A percentile compares a stretch with the other conserved stretches of the same genome.
phyloP scores from a whole-genome alignment of 1,139 yeast species.

The Blastobotrys niveus region DNA sequence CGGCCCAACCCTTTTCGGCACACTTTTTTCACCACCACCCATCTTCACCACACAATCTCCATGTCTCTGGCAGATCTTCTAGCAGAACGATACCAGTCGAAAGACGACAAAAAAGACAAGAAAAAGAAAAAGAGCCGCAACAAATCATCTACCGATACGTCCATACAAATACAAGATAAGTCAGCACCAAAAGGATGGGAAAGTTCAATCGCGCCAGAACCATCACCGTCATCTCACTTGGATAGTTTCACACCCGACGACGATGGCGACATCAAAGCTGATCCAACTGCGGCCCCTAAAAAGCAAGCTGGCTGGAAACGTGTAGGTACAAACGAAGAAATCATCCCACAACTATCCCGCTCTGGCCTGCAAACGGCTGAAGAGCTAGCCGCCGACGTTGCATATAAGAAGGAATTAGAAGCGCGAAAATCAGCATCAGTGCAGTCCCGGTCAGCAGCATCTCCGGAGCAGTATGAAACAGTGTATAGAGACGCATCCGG shows the following conservation, averaged over 20 bases:
- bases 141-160: too few species aligned
- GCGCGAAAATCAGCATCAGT: not conserved
- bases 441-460: slow-evolving; percentile 17
- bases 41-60: too few species aligned
- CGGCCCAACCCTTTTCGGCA: too few species aligned
- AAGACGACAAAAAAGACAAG: slow-evolving; percentile 22
- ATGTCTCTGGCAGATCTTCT: slow-evolving; percentile 51
- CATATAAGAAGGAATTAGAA: slow-evolving; percentile 14
- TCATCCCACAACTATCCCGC: not conserved
- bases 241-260: slow-evolving; percentile 10
- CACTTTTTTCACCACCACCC: too few species aligned
- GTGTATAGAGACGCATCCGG: slow-evolving; percentile 60
- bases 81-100: slow-evolving; percentile 41
- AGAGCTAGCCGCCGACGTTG: slow-evolving; percentile 36
- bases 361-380: slow-evolving; percentile 43
- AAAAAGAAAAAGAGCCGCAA: not conserved
- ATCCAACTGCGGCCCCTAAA: slow-evolving; percentile 9
- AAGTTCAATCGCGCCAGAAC: not conserved
- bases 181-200: not conserved
- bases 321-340: not conserved
- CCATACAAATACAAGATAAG: slow-evolving; percentile 22
- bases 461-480: slow-evolving; percentile 37
- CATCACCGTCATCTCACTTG: not conserved
- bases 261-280: slow-evolving; percentile 1
- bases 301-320: slow-evolving; percentile 19